These are phyloP conservation scores for Stropharia rugosoannulata DNA, from an alignment of 768 basidiomycete species.

Conservation along the genomic window DNA sequence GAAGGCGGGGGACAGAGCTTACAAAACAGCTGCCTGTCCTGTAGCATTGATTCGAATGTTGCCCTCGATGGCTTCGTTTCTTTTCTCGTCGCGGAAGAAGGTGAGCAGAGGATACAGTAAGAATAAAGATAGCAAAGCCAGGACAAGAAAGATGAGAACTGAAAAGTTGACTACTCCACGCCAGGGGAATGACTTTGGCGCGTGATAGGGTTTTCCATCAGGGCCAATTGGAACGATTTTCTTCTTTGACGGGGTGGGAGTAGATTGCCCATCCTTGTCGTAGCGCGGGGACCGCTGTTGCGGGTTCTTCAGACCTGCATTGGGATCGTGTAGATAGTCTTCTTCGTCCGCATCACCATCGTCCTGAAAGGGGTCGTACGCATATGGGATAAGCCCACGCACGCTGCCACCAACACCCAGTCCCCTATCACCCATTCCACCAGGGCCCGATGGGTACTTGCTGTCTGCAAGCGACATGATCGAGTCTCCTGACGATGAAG, in stretches of 20 bases:
- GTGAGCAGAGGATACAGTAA: constrained; percentile 74
- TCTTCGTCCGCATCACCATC: constrained; percentile 66
- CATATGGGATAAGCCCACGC: constrained; percentile 61
- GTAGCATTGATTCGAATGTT: constrained; percentile 68
- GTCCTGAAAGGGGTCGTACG: constrained; percentile 65
- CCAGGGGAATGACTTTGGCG: constrained; percentile 37
- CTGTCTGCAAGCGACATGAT: constrained; percentile 58
- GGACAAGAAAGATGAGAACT: constrained; percentile 62
- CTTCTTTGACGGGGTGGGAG: neutral
- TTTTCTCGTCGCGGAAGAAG: constrained; percentile 41
- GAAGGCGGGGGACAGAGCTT: constrained; percentile 10
- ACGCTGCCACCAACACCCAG: constrained; percentile 12
- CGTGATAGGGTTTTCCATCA: neutral
- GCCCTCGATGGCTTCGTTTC: constrained; percentile 50
- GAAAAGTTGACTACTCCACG: constrained; percentile 62
- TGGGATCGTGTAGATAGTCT: constrained; percentile 65
- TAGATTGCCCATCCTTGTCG: neutral
- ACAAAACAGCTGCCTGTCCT: constrained; percentile 64
- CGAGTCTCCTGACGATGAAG: constrained; percentile 37
- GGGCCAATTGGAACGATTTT: constrained; percentile 17
- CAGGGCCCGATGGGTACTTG: constrained; percentile 55
- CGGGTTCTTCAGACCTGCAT: neutral
- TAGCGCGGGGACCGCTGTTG: neutral
- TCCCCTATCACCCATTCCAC: neutral
- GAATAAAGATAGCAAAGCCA: constrained; percentile 69